Conservation (phyloP, 2,329 filamentous ascomycete species). For the Fusarium sp. region DNA sequence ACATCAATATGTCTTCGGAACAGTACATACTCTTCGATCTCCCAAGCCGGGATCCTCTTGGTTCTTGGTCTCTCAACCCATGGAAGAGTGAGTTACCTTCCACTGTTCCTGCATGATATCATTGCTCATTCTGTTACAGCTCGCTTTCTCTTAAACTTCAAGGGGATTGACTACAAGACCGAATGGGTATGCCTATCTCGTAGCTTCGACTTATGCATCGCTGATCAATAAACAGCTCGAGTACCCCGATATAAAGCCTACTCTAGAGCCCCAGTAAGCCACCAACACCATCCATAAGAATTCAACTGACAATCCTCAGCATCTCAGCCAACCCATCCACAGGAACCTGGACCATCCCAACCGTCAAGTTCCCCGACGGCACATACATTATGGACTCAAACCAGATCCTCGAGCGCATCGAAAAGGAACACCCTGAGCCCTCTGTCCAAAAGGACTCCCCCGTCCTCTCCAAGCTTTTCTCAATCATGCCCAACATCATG, state of each 20-base stretch:
- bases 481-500: constrained; percentile 54
- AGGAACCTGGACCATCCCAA: constrained; percentile 59
- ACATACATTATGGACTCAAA: constrained; percentile 74
- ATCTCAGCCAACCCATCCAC: constrained; percentile 38
- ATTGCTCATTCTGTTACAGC: constrained; percentile 57
- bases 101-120: not conserved
- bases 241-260: constrained; percentile 73
- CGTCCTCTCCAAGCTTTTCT: constrained; percentile 60
- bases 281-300: not conserved
- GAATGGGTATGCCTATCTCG: constrained; percentile 63
- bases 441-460: constrained; percentile 69
- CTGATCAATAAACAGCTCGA: constrained; percentile 59
- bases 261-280: constrained; percentile 66
- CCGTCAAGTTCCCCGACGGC: constrained; percentile 67
- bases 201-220: not conserved
- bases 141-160: constrained; percentile 76
- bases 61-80: constrained; percentile 75
- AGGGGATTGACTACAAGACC: constrained; percentile 75
- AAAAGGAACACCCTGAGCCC: constrained; percentile 69
- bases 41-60: constrained; percentile 63
- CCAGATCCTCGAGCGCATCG: constrained; percentile 70
- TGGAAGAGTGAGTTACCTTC: constrained; percentile 71
- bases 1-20: constrained; percentile 49
- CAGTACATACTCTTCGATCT: constrained; percentile 73
- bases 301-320: constrained; percentile 25